Evolutionary conservation across 768 basidiomycete genomes (phyloP), one percentile per base, ranked within the genome.

Genomic region (Tricholoma flavovirens): DNA sequence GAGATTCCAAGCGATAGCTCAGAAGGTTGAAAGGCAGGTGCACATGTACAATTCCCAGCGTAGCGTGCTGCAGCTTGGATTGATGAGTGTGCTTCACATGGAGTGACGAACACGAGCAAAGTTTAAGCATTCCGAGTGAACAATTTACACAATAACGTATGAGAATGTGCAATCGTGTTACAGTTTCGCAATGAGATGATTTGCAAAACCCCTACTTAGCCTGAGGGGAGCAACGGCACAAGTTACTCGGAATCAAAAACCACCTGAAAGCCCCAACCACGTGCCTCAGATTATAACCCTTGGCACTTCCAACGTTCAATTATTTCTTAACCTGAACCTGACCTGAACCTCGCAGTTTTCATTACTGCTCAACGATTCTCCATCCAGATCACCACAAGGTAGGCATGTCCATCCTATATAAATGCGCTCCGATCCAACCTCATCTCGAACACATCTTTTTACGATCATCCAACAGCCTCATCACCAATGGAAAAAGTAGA

Each of bases 401-500:
- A 38, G n/a, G n/a, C 43, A 12, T 48, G 32, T 38, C 57, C 50
- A 30, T 17, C 29, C n/a, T 30, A 30, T 49, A 49, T 49, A 49
- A 29, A 10, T 8, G n/a, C 54, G 4, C 24, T 12, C 22, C 4
- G 26, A 5, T 15, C 14, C 45, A 26, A 26, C 46, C 56, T 59
- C 55, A 55, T 55, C 54, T 49, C 49, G 55, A 42, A 52, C 36
- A 51, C 38, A 22, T 36, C 29, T 15, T 29, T 19, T 54, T 53
- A 26, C 42, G 43, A 50, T 21, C 38, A 19, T 54, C 51, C 61
- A 54, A 30, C 53, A 26, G 48, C 49, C 48, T 56, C 45, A 40
- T 55, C 57, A 46, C 38, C 55, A 46, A 48, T 60, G 55, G 82
- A 82, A 59, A 83, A 81, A 72, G 68, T 77, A 69, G 83, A 87